A percentile compares a stretch with the other conserved stretches of the same genome.
These are phyloP conservation scores for Pseudozyma sp. DNA, from an alignment of 1,284 basidiomycete species.

Conservation along the genomic window DNA sequence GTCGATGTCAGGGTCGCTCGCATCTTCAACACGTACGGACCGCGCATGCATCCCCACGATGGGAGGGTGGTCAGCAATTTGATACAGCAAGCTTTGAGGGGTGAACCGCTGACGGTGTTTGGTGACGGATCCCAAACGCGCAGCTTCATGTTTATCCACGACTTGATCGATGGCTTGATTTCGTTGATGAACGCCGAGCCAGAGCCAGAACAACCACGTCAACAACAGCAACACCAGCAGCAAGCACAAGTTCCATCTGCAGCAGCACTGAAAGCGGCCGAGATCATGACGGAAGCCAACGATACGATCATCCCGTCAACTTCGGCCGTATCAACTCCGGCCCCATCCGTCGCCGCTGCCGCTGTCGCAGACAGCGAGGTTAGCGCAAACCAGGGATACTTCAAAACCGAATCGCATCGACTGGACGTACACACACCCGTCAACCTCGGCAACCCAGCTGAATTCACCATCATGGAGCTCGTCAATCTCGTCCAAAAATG, in stretches of 20 bases:
- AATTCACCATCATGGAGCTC: constrained; percentile 82
- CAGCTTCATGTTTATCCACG: constrained; percentile 81
- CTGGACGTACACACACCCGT: constrained; percentile 72
- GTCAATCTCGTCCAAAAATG: constrained; percentile 62
- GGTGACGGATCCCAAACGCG: constrained; percentile 95
- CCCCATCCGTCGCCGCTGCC: not conserved
- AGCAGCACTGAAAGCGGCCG: constrained; percentile 66
- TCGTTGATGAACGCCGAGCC: constrained; percentile 61
- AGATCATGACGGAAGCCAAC: constrained; percentile 34
- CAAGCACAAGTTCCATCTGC: not conserved
- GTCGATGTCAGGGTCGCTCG: constrained; percentile 78
- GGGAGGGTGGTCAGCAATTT: constrained; percentile 98
- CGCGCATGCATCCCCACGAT: constrained; percentile 88
- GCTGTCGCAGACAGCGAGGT: not conserved
- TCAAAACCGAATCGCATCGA: constrained; percentile 13
- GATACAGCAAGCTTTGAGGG: constrained; percentile 93
- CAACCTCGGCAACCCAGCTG: constrained; percentile 92
- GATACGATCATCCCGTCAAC: constrained; percentile 35
- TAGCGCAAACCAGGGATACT: constrained; percentile 2
- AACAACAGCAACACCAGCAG: constrained; percentile 1
- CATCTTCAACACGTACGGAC: constrained; percentile 62
- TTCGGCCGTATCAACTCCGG: constrained; percentile 19
- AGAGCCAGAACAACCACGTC: no score
- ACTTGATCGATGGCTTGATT: constrained; percentile 71
- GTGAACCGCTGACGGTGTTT: constrained; percentile 95